Conservation (phyloP, 179 eudicot species). For the Patellifolia procumbens region DNA sequence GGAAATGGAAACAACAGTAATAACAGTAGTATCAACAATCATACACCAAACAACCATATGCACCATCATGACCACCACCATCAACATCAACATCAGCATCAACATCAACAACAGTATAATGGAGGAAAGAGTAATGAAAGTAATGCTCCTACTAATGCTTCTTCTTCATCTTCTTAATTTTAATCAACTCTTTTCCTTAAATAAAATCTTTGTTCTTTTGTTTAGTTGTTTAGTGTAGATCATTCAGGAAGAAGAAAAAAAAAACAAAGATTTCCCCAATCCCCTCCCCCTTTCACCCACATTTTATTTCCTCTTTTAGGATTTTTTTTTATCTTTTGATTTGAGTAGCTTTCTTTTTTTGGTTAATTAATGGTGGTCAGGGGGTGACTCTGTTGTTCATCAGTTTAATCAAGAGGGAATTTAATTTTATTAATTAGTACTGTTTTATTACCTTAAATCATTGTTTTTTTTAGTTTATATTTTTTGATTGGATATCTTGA, state of each 20-base stretch:
- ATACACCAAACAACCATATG: background rate
- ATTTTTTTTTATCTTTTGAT: constrained; percentile 6
- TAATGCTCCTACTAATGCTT: constrained; percentile 32
- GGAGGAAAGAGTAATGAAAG: constrained; percentile 19
- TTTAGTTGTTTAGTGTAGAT: constrained; percentile 20
- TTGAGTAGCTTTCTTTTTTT: constrained; percentile 11
- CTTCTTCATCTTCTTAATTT: constrained; percentile 36
- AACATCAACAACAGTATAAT: constrained; percentile 5
- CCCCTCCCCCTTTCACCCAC: background rate
- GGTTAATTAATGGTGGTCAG: constrained; percentile 10
- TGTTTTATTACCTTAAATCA: background rate
- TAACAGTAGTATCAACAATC: constrained; percentile 16
- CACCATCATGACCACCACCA: background rate
- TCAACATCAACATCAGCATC: constrained; percentile 16
- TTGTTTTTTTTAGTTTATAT: too few species aligned
- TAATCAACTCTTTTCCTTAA: background rate
- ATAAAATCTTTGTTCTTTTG: constrained; percentile 7
- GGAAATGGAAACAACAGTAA: constrained; percentile 22
- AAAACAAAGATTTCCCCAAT: background rate
- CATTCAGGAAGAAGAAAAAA: background rate
- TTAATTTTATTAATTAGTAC: background rate
- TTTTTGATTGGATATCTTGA: too few species aligned
- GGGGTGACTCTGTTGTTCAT: constrained; percentile 19
- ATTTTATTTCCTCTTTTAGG: background rate
- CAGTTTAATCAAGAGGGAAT: constrained; percentile 34